Evolutionary conservation across 306 rosid genomes (phyloP), one percentile per base, ranked within the genome.

Genomic region (Ochetophila trinervis): DNA sequence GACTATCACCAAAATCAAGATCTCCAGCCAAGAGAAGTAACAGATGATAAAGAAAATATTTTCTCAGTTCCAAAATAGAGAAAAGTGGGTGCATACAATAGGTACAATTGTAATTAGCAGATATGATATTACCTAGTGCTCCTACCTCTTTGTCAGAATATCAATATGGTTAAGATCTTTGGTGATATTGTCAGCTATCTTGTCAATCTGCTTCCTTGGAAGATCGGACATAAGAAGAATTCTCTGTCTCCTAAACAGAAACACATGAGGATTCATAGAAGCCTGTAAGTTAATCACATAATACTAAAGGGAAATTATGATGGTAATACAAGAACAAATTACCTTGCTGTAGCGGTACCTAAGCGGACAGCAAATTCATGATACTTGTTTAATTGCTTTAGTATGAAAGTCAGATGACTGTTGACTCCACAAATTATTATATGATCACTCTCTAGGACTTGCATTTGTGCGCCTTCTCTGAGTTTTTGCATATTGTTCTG

Each of bases 311-410:
- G 53, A 68, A 71, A 67, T 65, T 61, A 53, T 20, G 53, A 50
- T 18, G 15, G 18, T 51, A 71, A 75, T 49, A 63, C 56, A 57
- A 48, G 80, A 71, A 68, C 51, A 69, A 72, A 77, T 83, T 83
- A 90, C 99, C 97, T 93, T 74, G 97, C 83, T 76, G 86, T 78
- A 48, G 99, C 99, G 57, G 95, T 87, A 81, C 99, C 99, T 81
- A 93, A 78, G 81, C 87, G 97, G 65, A 93, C 94, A 37, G 97
- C 73, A 77, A 59, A 81, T 67, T 88, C 99, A 35, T 93, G 99
- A 75, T 84, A 84, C 78, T 84, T 84, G 62, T 93, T 80, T 73
- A 93, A 78, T 83, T 93, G 99, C 88, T 82, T 86, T 70, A 93
- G 75, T 74, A 93, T 93, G 87, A 84, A 90, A 65, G 86, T 67